Conservation (phyloP, 225 moss, liverwort and hornwort genomes). For the Lunularia cruciata region DNA sequence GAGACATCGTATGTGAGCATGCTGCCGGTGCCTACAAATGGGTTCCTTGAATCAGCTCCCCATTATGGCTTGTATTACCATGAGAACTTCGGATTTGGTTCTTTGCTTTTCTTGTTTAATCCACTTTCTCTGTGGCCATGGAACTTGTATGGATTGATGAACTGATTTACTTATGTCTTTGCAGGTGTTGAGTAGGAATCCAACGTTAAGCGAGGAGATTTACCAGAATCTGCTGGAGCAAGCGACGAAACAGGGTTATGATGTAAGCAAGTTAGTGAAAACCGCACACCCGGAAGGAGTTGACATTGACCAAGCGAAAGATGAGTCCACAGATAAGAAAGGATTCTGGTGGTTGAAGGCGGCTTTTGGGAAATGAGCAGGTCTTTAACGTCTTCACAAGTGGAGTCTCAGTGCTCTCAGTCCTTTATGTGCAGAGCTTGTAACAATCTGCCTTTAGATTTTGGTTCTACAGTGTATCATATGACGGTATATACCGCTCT, state of each 20-base stretch:
- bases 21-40: too few relatives aligned
- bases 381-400: too few relatives aligned
- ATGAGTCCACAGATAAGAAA: slow-evolving; percentile 25
- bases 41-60: too few relatives aligned
- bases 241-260: slow-evolving; percentile 45
- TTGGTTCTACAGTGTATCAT: too few relatives aligned
- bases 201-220: slow-evolving; percentile 46
- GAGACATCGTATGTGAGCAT: too few relatives aligned
- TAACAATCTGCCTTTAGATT: too few relatives aligned
- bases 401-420: too few relatives aligned
- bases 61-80: too few relatives aligned
- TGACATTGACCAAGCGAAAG: slow-evolving; percentile 17
- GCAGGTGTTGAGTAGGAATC: slow-evolving; percentile 51
- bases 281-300: slow-evolving; percentile 53
- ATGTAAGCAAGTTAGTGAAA: slow-evolving; percentile 36
- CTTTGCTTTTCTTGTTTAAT: background rate
- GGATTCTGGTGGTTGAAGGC: slow-evolving; percentile 74
- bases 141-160: too few relatives aligned
- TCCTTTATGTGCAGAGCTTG: too few relatives aligned
- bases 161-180: background rate
- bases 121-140: background rate
- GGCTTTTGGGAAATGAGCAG: slow-evolving; percentile 42
- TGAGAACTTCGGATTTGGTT: too few relatives aligned
- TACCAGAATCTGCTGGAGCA: slow-evolving; percentile 44
- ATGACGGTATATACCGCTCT: too few relatives aligned